Evolutionary conservation across 2,329 filamentous ascomycete genomes (phyloP).

Genomic region (Sclerotinia spermophila): DNA sequence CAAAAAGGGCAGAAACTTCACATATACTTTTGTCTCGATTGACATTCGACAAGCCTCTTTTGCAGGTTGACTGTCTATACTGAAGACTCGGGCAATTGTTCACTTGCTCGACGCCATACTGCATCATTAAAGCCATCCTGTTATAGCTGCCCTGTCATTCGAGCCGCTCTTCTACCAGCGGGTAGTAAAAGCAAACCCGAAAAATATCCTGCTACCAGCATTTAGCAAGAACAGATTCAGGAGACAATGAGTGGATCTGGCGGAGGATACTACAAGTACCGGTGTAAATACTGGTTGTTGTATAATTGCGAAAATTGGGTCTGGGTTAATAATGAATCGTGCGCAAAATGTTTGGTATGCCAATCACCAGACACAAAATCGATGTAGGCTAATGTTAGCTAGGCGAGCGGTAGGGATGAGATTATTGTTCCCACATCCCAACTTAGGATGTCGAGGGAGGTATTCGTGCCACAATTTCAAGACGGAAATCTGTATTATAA

Average conservation of each 20-base stretch:
- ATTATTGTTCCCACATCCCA: neutral
- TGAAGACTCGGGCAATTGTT: neutral
- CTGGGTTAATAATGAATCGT: conserved; percentile 49
- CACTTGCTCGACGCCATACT: neutral
- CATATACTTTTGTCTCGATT: neutral
- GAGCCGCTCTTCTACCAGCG: conserved; percentile 1
- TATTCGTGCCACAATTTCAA: conserved; percentile 46
- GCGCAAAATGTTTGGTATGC: conserved; percentile 49
- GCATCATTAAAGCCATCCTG: neutral
- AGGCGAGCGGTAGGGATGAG: conserved; percentile 50
- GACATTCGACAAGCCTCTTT: neutral
- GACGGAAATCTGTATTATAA: conserved; percentile 48
- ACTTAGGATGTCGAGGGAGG: conserved; percentile 40
- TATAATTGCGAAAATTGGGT: conserved; percentile 54
- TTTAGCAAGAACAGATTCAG: conserved; percentile 29
- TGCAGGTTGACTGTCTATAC: neutral
- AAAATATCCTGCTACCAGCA: conserved; percentile 35
- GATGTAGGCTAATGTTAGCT: conserved; percentile 17
- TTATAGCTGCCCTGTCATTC: neutral
- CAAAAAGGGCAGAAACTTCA: neutral
- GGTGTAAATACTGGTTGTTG: conserved; percentile 53
- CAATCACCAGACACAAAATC: conserved; percentile 3
- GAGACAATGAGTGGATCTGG: conserved; percentile 34
- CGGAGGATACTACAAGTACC: conserved; percentile 47
- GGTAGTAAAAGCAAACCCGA: neutral